Conservation (phyloP, 805 yeast genomes). For the Candida maesae region DNA sequence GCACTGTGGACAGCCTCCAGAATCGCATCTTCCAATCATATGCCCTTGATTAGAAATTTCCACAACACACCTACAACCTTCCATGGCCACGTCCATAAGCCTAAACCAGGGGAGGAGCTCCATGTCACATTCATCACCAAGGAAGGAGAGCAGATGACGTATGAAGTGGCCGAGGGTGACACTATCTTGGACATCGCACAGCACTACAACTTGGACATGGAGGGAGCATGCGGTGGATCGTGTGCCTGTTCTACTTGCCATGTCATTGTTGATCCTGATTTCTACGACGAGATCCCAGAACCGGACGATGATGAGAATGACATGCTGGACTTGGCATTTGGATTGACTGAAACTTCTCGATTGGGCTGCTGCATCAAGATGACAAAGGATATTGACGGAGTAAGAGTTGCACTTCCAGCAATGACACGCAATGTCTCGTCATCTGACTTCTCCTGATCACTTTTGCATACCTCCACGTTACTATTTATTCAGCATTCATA, state of each 20-base stretch:
- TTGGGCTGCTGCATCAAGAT: conserved; percentile 91
- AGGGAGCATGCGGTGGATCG: conserved; percentile 98
- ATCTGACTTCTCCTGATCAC: conserved; percentile 67
- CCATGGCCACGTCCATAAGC: conserved; percentile 89
- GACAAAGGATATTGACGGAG: conserved; percentile 88
- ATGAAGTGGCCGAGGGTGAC: conserved; percentile 91
- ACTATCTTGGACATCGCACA: conserved; percentile 91
- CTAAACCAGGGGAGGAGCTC: conserved; percentile 89
- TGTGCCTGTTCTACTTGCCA: conserved; percentile 99
- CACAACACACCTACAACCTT: conserved; percentile 23
- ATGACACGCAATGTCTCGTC: conserved; percentile 92
- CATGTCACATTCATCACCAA: conserved; percentile 86
- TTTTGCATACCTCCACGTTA: no score
- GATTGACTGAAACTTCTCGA: conserved; percentile 93
- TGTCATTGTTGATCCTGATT: conserved; percentile 93
- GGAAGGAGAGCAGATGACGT: conserved; percentile 78
- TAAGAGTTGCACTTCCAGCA: conserved; percentile 93
- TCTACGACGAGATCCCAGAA: conserved; percentile 85
- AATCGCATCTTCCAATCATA: conserved; percentile 17
- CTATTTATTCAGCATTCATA: no score
- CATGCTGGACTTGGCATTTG: conserved; percentile 97
- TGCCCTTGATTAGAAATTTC: conserved; percentile 25
- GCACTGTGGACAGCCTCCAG: not conserved
- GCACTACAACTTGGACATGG: conserved; percentile 91
- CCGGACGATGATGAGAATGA: conserved; percentile 98